Conservation (phyloP, 2,329 filamentous ascomycete species). For the Zymoseptoria passerinii region DNA sequence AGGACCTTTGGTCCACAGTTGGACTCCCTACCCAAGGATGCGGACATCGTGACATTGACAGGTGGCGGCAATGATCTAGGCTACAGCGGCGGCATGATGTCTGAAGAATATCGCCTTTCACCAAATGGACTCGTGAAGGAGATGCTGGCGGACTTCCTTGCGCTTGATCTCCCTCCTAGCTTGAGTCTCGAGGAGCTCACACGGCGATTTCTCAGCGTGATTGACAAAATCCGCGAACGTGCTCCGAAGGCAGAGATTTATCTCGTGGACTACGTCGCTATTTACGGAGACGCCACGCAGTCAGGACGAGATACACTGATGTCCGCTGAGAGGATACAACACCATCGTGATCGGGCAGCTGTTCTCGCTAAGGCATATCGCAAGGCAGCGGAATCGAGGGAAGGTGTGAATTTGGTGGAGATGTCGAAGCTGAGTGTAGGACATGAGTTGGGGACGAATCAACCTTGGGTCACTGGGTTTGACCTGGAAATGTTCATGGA, state of each 20-base stretch:
- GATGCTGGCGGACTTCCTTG: neutral
- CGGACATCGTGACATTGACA: conserved; percentile 1
- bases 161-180: neutral
- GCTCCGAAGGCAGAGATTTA: conserved; percentile 8
- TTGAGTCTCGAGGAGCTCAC: conserved; percentile 1
- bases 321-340: neutral
- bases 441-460: conserved; percentile 6
- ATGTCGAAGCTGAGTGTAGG: conserved; percentile 8
- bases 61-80: conserved; percentile 4
- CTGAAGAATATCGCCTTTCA: neutral
- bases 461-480: conserved; percentile 11
- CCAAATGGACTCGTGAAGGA: neutral
- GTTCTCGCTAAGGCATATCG: conserved; percentile 5
- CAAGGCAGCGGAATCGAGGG: conserved; percentile 2
- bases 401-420: conserved; percentile 5
- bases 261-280: conserved; percentile 9
- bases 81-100: conserved; percentile 4
- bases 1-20: neutral
- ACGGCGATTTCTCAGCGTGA: conserved; percentile 4
- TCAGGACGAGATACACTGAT: conserved; percentile 3
- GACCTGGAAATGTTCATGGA: conserved; percentile 1
- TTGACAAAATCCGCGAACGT: conserved; percentile 5
- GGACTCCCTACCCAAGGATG: neutral
- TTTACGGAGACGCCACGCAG: conserved; percentile 7
- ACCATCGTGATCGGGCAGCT: conserved; percentile 1